phyloP scores from a whole-genome alignment of 1,284 basidiomycete genomes.

The Cutaneotrichosporon mucoides region DNA sequence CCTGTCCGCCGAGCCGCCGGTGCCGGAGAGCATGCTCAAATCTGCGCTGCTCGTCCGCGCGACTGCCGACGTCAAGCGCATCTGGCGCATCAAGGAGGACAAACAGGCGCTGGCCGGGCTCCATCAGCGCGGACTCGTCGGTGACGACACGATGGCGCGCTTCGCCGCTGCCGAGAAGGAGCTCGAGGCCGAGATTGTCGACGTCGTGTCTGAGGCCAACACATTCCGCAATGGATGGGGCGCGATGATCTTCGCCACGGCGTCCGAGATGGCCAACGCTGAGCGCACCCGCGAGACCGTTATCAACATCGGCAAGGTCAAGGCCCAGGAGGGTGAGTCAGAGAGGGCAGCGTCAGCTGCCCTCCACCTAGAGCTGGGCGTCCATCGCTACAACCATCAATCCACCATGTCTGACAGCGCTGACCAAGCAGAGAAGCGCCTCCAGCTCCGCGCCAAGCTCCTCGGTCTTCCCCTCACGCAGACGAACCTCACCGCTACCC shows the following conservation, averaged over 20 bases:
- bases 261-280: conserved; percentile 48
- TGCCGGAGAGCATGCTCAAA: conserved; percentile 78
- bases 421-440: conserved; percentile 15
- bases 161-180: conserved; percentile 92
- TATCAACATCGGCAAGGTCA: conserved; percentile 64
- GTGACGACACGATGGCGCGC: conserved; percentile 92
- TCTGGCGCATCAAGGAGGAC: conserved; percentile 86
- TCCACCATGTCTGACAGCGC: background rate
- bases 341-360: background rate
- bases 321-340: conserved; percentile 65
- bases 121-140: conserved; percentile 86
- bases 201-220: conserved; percentile 93
- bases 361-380: too few relatives aligned
- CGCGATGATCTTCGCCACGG: conserved; percentile 75
- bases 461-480: conserved; percentile 17
- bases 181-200: conserved; percentile 89
- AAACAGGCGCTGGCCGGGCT: conserved; percentile 85
- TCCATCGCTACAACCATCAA: too few relatives aligned
- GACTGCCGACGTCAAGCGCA: conserved; percentile 78
- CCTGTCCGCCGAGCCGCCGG: conserved; percentile 51
- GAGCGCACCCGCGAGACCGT: conserved; percentile 81
- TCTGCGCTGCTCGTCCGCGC: conserved; percentile 90
- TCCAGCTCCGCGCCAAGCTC: conserved; percentile 20
- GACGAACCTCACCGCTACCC: background rate
- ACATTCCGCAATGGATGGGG: conserved; percentile 95